Evolutionary conservation across 2,329 filamentous ascomycete genomes (phyloP).

Genomic region (Fusarium agapanthi): DNA sequence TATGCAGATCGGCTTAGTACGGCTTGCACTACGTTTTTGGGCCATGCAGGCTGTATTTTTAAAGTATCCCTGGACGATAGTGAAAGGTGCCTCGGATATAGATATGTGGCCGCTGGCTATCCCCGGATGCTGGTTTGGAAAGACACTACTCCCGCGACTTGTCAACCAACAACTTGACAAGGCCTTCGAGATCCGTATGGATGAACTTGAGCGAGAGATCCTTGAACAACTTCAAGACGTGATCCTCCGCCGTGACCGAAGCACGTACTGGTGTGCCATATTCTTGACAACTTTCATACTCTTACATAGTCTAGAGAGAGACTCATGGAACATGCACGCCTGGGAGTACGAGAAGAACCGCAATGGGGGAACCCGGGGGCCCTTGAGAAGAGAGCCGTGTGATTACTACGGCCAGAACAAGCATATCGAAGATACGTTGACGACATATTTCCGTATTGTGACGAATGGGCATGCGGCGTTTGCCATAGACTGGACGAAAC

Average conservation of each 20-base stretch:
- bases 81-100: not conserved
- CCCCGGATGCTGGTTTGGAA: not conserved
- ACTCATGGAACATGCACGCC: not conserved
- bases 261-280: not conserved
- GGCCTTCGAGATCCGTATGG: not conserved
- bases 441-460: not conserved
- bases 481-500: not conserved
- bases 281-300: not conserved
- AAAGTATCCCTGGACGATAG: not conserved
- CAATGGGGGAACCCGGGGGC: not conserved
- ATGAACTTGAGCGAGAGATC: not conserved
- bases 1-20: not conserved
- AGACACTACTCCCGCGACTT: not conserved
- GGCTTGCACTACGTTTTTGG: not conserved
- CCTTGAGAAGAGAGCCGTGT: not conserved
- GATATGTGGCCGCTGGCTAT: not conserved
- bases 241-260: not conserved
- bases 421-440: not conserved
- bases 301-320: not conserved
- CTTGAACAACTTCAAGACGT: not conserved
- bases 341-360: not conserved
- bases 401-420: not conserved
- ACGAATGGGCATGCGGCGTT: not conserved
- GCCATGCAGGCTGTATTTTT: not conserved
- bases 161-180: not conserved